These are phyloP conservation scores for Neurospora discreta DNA, from an alignment of 495 filamentous ascomycete genomes.

Conservation along the genomic window DNA sequence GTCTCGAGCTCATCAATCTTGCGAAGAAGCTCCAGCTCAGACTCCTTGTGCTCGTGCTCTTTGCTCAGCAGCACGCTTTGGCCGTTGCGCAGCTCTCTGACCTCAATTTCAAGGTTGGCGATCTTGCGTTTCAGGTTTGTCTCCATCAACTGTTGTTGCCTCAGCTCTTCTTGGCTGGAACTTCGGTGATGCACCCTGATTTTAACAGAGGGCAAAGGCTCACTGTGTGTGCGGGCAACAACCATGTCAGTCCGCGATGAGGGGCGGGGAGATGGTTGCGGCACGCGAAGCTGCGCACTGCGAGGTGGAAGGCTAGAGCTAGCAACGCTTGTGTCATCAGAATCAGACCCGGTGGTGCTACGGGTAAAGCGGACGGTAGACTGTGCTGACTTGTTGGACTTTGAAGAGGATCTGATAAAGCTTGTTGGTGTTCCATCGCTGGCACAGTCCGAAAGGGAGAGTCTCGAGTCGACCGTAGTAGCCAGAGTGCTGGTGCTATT, in stretches of 20 bases:
- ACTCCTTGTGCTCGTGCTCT: slow-evolving; percentile 8
- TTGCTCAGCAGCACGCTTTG: neutral
- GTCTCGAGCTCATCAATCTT: neutral
- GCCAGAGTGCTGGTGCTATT: slow-evolving; percentile 34
- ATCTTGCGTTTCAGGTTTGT: neutral
- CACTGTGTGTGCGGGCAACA: neutral
- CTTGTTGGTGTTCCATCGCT: slow-evolving; percentile 24
- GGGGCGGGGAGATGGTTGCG: neutral
- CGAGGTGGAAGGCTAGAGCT: slow-evolving; percentile 15
- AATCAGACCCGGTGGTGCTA: slow-evolving; percentile 16
- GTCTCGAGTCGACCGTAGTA: slow-evolving; percentile 21
- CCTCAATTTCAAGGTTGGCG: neutral
- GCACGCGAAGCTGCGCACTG: slow-evolving; percentile 23
- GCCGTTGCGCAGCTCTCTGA: neutral
- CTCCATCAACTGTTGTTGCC: neutral
- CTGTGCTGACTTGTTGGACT: slow-evolving; percentile 18
- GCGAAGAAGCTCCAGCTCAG: slow-evolving; percentile 7
- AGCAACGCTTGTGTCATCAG: slow-evolving; percentile 15
- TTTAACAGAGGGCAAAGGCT: neutral
- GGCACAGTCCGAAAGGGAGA: slow-evolving; percentile 16
- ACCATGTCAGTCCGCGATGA: neutral
- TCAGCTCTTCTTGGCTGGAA: neutral
- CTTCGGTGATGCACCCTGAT: slow-evolving; percentile 16
- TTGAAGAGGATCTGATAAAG: slow-evolving; percentile 16
- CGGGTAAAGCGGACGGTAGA: slow-evolving; percentile 23